Conservation (phyloP, 2,329 filamentous ascomycete genomes). For the Trichoderma guizhouense region DNA sequence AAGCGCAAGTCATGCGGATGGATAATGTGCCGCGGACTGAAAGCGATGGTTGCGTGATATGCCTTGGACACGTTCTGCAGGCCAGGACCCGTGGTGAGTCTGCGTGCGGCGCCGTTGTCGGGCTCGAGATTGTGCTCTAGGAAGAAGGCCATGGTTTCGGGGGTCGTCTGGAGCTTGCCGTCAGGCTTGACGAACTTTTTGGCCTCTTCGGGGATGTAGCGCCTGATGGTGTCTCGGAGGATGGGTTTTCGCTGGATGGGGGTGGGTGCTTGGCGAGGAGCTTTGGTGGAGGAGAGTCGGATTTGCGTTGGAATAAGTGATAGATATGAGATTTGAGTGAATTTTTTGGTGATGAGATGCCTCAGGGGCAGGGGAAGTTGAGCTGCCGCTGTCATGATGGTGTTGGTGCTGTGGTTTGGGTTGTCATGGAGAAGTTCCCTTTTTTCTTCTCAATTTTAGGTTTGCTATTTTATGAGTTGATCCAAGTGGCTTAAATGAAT, state of each 20-base stretch:
- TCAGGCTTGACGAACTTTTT: conserved; percentile 23
- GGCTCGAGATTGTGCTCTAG: conserved; percentile 24
- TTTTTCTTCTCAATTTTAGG: not conserved
- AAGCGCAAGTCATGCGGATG: conserved; percentile 33
- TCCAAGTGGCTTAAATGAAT: not conserved
- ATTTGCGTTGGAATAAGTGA: not conserved
- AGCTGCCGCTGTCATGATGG: conserved; percentile 26
- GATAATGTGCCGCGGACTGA: conserved; percentile 31
- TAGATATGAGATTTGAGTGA: not conserved
- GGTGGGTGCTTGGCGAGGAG: not conserved
- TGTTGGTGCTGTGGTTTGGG: not conserved
- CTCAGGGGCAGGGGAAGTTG: conserved; percentile 17
- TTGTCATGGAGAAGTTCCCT: not conserved
- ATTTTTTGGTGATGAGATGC: not conserved
- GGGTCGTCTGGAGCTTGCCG: conserved; percentile 31
- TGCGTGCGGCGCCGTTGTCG: conserved; percentile 25
- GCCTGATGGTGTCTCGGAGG: conserved; percentile 5
- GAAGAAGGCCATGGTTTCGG: conserved; percentile 29
- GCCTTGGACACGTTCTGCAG: conserved; percentile 19
- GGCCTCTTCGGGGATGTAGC: conserved; percentile 24
- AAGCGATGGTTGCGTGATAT: conserved; percentile 27
- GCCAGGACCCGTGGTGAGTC: conserved; percentile 9
- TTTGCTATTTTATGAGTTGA: not conserved
- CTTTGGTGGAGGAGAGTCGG: not conserved
- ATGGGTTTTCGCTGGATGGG: conserved; percentile 7